Conservation (phyloP, 2,329 filamentous ascomycete species). For the Fusarium humuli region DNA sequence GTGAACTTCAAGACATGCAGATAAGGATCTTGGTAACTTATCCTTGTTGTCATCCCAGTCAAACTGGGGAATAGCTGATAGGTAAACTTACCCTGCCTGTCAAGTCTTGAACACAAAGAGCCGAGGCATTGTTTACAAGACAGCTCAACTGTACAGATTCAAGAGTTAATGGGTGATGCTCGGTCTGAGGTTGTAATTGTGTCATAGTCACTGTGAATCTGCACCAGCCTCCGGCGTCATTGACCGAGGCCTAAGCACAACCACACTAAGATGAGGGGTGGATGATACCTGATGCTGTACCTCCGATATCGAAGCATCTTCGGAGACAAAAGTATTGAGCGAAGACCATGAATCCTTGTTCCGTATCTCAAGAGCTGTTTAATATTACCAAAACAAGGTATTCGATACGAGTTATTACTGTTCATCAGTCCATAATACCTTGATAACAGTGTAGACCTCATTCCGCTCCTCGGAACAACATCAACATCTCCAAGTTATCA, state of each 20-base stretch:
- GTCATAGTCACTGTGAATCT: background rate
- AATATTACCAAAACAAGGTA: background rate
- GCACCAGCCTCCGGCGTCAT: background rate
- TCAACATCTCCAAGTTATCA: conserved; percentile 10
- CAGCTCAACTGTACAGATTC: background rate
- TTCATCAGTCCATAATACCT: conserved; percentile 11
- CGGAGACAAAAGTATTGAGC: conserved; percentile 8
- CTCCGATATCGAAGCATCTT: background rate
- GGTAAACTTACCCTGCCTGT: background rate
- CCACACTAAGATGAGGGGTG: background rate
- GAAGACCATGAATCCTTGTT: conserved; percentile 9
- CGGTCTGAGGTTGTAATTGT: background rate
- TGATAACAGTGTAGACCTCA: conserved; percentile 3
- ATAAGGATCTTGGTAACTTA: conserved; percentile 10
- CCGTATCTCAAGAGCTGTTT: background rate
- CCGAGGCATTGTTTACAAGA: background rate
- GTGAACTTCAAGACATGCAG: conserved; percentile 13
- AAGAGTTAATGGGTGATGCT: background rate
- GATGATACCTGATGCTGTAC: background rate
- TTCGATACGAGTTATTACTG: background rate
- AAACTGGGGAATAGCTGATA: background rate
- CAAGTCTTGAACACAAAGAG: background rate
- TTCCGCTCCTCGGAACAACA: background rate
- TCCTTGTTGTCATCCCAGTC: background rate
- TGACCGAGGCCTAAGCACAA: background rate